These are phyloP conservation scores for Myriosclerotinia duriaeana DNA, from an alignment of 2,329 filamentous ascomycete species.

Conservation along the genomic window DNA sequence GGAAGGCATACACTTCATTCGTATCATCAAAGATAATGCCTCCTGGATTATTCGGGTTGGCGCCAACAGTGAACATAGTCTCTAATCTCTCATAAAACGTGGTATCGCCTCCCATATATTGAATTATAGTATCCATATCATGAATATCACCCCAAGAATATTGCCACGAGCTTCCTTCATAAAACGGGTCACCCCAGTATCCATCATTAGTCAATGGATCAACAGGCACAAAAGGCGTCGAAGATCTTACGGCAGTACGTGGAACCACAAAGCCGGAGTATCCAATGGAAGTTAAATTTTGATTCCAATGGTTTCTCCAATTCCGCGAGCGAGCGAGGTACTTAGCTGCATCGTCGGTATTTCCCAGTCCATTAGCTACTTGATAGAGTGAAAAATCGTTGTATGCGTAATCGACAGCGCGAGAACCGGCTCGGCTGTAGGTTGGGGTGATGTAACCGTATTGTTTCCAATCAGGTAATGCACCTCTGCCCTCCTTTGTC, in stretches of 20 bases:
- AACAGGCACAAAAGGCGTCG: slow-evolving; percentile 44
- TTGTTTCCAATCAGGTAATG: slow-evolving; percentile 65
- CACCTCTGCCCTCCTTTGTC: slow-evolving; percentile 67
- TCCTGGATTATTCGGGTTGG: slow-evolving; percentile 28
- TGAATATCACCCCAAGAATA: slow-evolving; percentile 56
- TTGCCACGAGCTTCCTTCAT: slow-evolving; percentile 53
- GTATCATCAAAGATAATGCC: slow-evolving; percentile 58
- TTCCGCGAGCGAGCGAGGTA: slow-evolving; percentile 49
- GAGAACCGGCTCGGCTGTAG: slow-evolving; percentile 60
- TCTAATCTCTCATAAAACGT: slow-evolving; percentile 52
- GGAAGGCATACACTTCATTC: slow-evolving; percentile 32
- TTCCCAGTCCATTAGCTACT: slow-evolving; percentile 53
- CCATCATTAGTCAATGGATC: slow-evolving; percentile 51
- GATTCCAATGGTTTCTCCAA: slow-evolving; percentile 73
- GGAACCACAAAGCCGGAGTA: slow-evolving; percentile 70
- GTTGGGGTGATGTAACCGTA: slow-evolving; percentile 64
- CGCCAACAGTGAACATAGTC: slow-evolving; percentile 50
- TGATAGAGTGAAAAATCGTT: slow-evolving; percentile 68
- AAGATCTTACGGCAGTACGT: slow-evolving; percentile 45
- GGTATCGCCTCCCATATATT: slow-evolving; percentile 48
- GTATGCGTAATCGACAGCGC: slow-evolving; percentile 64
- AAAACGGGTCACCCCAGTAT: slow-evolving; percentile 55
- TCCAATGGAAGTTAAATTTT: slow-evolving; percentile 54
- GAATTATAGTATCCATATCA: slow-evolving; percentile 51
- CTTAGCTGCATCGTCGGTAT: slow-evolving; percentile 11